Evolutionary conservation across 1,139 yeast genomes (phyloP).

Genomic region (Ogataea hybrid): DNA sequence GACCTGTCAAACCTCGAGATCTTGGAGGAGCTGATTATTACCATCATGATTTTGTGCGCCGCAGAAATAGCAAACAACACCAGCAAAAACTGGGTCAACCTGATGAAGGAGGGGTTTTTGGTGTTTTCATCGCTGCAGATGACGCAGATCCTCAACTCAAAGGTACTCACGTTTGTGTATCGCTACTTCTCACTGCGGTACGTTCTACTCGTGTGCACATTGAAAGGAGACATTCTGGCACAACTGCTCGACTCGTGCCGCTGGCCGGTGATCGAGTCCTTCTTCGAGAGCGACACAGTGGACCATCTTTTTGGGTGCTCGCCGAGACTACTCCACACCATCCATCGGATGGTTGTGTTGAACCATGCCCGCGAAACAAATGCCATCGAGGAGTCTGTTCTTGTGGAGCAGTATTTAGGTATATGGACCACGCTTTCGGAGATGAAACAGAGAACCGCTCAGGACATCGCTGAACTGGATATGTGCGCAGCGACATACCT

Average conservation of each 20-base stretch:
- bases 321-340: conserved; percentile 28
- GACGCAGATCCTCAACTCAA: conserved; percentile 23
- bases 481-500: conserved; percentile 17
- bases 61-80: conserved; percentile 33
- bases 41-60: conserved; percentile 31
- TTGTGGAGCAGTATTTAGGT: background rate
- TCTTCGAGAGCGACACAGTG: conserved; percentile 25
- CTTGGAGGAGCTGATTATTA: conserved; percentile 23
- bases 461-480: conserved; percentile 23
- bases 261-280: conserved; percentile 27
- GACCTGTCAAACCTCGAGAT: conserved; percentile 18
- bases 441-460: conserved; percentile 14
- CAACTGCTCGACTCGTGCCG: conserved; percentile 22
- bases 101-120: conserved; percentile 32
- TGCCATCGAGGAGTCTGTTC: background rate
- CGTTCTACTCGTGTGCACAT: conserved; percentile 30
- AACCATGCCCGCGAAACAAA: conserved; percentile 14
- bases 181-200: conserved; percentile 32
- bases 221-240: conserved; percentile 20
- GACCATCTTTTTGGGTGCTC: conserved; percentile 36
- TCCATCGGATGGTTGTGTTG: conserved; percentile 26
- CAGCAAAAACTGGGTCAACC: conserved; percentile 31
- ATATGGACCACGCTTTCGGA: conserved; percentile 5
- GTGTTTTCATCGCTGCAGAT: conserved; percentile 27
- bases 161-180: conserved; percentile 30